These are phyloP conservation scores for Brassica napus DNA, from an alignment of 345 rosid species.

Conservation along the genomic window Da-Ae NC_063441.1:13325501-13326000, in stretches of 20 bases:
- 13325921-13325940: constrained; percentile 54
- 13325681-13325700: not conserved
- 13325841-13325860: not conserved
- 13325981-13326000: constrained; percentile 57
- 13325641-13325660: not conserved
- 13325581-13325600: constrained; percentile 44
- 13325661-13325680: not conserved
- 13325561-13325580: constrained; percentile 29
- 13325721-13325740: constrained; percentile 23
- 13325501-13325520: constrained; percentile 10
- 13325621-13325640: constrained; percentile 50
- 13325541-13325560: constrained; percentile 1
- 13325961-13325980: constrained; percentile 66
- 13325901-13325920: not conserved
- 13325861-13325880: not conserved
- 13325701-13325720: not conserved
- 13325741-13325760: constrained; percentile 33
- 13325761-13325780: constrained; percentile 54
- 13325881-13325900: not conserved
- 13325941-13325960: constrained; percentile 63
- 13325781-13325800: constrained; percentile 44
- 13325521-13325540: constrained; percentile 17
- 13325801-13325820: constrained; percentile 18
- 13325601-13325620: constrained; percentile 54
- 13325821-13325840: not conserved